Percentiles rank a stretch among this genome's conserved stretches.
These are phyloP conservation scores for Atractiella rhizophila DNA, from an alignment of 768 basidiomycete genomes.

Conservation along the genomic window DNA sequence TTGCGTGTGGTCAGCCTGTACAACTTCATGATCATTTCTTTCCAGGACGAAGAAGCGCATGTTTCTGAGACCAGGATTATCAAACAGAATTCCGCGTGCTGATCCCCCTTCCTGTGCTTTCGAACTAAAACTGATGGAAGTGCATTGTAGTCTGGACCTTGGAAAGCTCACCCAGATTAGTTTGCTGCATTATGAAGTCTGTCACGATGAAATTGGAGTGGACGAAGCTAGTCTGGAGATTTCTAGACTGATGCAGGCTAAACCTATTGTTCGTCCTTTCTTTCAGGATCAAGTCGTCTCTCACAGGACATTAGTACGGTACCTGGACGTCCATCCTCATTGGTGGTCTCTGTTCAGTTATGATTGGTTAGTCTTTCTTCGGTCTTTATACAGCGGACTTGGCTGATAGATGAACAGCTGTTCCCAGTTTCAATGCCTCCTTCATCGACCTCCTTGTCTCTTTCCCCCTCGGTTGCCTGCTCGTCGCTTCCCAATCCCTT, in stretches of 20 bases:
- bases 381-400: constrained; percentile 8
- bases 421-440: constrained; percentile 41
- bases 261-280: constrained; percentile 29
- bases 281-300: not conserved
- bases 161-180: constrained; percentile 49
- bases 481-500: constrained; percentile 44
- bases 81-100: constrained; percentile 26
- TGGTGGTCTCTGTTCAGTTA: constrained; percentile 49
- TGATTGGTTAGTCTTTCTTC: constrained; percentile 32
- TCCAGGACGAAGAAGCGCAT: constrained; percentile 52
- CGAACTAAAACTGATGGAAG: constrained; percentile 20
- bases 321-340: constrained; percentile 38
- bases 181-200: constrained; percentile 46
- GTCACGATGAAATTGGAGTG: constrained; percentile 55
- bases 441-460: constrained; percentile 50
- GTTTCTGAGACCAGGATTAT: constrained; percentile 61
- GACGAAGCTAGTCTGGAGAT: constrained; percentile 43
- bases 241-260: constrained; percentile 45
- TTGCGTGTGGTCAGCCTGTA: constrained; percentile 22
- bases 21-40: constrained; percentile 46
- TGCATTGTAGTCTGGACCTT: constrained; percentile 50
- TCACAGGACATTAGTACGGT: constrained; percentile 12
- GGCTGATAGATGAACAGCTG: not conserved
- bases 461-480: constrained; percentile 48
- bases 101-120: constrained; percentile 9